phyloP scores from a whole-genome alignment of 441 rosid species.

The Raphanus hybrid region DNA sequence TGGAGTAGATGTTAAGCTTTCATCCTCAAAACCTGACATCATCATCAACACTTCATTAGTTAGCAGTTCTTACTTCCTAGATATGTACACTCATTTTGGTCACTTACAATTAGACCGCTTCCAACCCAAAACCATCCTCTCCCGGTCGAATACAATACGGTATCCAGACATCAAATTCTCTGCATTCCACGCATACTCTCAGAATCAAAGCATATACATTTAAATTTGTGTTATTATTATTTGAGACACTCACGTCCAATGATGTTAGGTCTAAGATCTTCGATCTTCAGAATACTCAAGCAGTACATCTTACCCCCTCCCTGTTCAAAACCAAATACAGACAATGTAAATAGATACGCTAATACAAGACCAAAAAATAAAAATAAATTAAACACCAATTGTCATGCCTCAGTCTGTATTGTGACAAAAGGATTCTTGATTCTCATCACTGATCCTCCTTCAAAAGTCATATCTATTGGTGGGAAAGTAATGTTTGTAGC shows the following conservation, averaged over 20 bases:
- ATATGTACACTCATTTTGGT: neutral
- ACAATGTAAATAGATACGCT: slow-evolving; percentile 7
- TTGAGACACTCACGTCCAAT: slow-evolving; percentile 82
- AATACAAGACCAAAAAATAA: neutral
- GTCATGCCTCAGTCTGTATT: slow-evolving; percentile 40
- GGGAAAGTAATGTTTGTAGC: slow-evolving; percentile 43
- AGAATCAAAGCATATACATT: neutral
- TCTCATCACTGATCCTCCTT: slow-evolving; percentile 56
- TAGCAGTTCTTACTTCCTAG: neutral
- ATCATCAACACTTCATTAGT: slow-evolving; percentile 7
- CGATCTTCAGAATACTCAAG: slow-evolving; percentile 68
- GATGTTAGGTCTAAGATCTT: slow-evolving; percentile 55
- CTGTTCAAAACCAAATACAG: slow-evolving; percentile 46
- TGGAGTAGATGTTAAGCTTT: slow-evolving; percentile 10
- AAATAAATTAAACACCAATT: neutral
- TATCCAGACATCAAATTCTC: slow-evolving; percentile 89
- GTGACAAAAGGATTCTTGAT: slow-evolving; percentile 51
- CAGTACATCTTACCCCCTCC: slow-evolving; percentile 50
- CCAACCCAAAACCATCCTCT: slow-evolving; percentile 81
- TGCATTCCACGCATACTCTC: slow-evolving; percentile 39
- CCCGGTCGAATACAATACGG: slow-evolving; percentile 72
- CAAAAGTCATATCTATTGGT: slow-evolving; percentile 57
- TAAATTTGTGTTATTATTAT: neutral
- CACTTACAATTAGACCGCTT: slow-evolving; percentile 74
- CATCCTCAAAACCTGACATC: slow-evolving; percentile 38